These are phyloP conservation scores for Paecilomyces sp. DNA, from an alignment of 2,329 filamentous ascomycete species.

Conservation along the genomic window DNA sequence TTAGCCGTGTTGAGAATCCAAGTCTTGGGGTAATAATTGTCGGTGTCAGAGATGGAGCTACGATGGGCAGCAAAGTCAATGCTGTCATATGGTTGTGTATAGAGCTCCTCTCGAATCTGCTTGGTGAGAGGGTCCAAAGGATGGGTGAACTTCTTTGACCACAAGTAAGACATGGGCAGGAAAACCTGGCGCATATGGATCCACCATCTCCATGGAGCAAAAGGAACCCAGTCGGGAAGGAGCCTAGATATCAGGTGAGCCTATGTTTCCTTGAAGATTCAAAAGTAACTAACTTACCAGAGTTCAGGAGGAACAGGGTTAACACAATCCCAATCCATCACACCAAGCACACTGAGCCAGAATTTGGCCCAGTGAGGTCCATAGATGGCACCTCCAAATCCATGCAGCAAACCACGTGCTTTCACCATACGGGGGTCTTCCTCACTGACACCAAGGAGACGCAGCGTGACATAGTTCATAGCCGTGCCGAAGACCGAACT, in stretches of 20 bases:
- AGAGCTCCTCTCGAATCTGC: slow-evolving; percentile 71
- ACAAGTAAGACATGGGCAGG: slow-evolving; percentile 82
- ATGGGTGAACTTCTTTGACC: slow-evolving; percentile 73
- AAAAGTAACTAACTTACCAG: slow-evolving; percentile 49
- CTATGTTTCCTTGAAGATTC: background rate
- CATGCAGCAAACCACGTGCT: slow-evolving; percentile 73
- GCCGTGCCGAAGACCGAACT: slow-evolving; percentile 85
- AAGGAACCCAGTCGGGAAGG: slow-evolving; percentile 80
- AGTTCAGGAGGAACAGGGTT: slow-evolving; percentile 91
- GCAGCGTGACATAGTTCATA: slow-evolving; percentile 77
- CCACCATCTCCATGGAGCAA: slow-evolving; percentile 95
- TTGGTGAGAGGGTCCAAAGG: slow-evolving; percentile 68
- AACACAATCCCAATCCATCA: slow-evolving; percentile 83
- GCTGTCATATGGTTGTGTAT: slow-evolving; percentile 66
- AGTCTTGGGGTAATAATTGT: slow-evolving; percentile 92
- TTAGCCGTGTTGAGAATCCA: slow-evolving; percentile 74
- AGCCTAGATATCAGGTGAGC: slow-evolving; percentile 40
- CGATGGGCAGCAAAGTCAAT: slow-evolving; percentile 73
- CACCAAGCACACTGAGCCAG: slow-evolving; percentile 78
- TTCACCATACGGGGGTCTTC: slow-evolving; percentile 82
- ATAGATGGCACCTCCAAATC: slow-evolving; percentile 74
- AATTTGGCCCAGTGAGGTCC: slow-evolving; percentile 96
- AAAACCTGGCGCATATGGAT: slow-evolving; percentile 98
- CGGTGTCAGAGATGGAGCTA: slow-evolving; percentile 69
- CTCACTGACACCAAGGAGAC: slow-evolving; percentile 73